A percentile compares a stretch with the other conserved stretches of the same genome.
Evolutionary conservation across 2,329 filamentous ascomycete genomes (phyloP).

Genomic region (Chlorencoelia australis): DNA sequence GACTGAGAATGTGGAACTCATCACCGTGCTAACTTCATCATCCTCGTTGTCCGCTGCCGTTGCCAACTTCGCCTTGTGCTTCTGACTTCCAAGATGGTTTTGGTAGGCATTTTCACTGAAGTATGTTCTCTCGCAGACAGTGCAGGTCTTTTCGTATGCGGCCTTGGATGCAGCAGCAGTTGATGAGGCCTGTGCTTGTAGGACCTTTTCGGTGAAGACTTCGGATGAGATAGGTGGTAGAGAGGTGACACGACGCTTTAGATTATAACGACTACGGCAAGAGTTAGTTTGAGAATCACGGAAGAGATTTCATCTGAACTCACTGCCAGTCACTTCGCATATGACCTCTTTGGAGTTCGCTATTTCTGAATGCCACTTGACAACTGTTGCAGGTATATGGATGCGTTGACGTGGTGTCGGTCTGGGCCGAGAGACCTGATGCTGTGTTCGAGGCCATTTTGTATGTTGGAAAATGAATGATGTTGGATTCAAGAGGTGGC

Average conservation of each 20-base stretch:
- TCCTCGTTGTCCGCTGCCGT: constrained; percentile 29
- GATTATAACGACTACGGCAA: constrained; percentile 71
- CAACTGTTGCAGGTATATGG: constrained; percentile 98
- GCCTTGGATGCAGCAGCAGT: constrained; percentile 80
- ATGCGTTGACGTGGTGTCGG: constrained; percentile 45
- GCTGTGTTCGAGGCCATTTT: constrained; percentile 41
- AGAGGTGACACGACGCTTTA: constrained; percentile 86
- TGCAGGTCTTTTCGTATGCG: constrained; percentile 75
- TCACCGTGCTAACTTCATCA: constrained; percentile 70
- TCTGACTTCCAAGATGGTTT: constrained; percentile 85
- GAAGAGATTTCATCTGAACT: constrained; percentile 32
- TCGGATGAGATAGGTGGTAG: constrained; percentile 86
- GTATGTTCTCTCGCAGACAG: constrained; percentile 81
- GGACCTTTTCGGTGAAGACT: constrained; percentile 88
- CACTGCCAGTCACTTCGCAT: constrained; percentile 99
- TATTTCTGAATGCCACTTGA: constrained; percentile 90
- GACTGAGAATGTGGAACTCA: constrained; percentile 85
- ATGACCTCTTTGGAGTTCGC: constrained; percentile 84
- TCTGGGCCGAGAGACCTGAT: constrained; percentile 13
- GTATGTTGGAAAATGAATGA: neutral
- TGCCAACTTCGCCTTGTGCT: constrained; percentile 66
- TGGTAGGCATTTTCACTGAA: constrained; percentile 93
- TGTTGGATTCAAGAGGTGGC: no score
- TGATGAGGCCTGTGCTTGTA: constrained; percentile 78
- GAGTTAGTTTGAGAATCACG: constrained; percentile 13